Evolutionary conservation across 768 basidiomycete species (phyloP).

Genomic region (Cantharellus anzutake): DNA sequence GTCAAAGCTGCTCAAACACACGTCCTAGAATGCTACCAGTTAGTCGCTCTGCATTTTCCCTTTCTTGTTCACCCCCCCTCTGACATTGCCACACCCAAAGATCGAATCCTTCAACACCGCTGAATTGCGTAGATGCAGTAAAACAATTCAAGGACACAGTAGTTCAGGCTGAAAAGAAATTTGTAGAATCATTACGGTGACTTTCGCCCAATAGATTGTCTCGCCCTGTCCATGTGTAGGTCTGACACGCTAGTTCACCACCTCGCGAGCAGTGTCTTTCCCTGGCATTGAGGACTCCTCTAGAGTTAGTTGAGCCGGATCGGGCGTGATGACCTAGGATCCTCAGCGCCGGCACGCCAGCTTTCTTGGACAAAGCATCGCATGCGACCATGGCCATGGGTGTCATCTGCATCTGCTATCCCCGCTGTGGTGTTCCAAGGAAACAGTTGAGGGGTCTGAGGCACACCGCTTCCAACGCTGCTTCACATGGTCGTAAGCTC

Average conservation of each 20-base stretch:
- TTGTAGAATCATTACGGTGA: slow-evolving; percentile 10
- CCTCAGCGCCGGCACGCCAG: too few relatives aligned
- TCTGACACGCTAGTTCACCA: neutral
- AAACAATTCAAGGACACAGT: slow-evolving; percentile 50
- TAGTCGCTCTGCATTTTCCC: slow-evolving; percentile 11
- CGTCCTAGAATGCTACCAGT: slow-evolving; percentile 63
- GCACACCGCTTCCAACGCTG: too few relatives aligned
- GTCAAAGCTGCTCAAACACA: slow-evolving; percentile 39
- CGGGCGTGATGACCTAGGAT: too few relatives aligned
- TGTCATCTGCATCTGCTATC: too few relatives aligned
- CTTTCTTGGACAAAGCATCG: too few relatives aligned
- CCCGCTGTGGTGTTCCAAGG: too few relatives aligned
- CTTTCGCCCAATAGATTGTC: neutral
- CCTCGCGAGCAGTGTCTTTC: too few relatives aligned
- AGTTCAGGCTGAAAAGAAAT: slow-evolving; percentile 33
- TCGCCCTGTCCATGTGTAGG: neutral
- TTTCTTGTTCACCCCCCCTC: neutral
- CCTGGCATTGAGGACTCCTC: too few relatives aligned
- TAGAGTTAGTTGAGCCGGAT: too few relatives aligned
- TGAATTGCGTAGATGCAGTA: slow-evolving; percentile 65
- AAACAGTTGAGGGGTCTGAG: too few relatives aligned
- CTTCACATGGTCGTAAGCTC: too few relatives aligned
- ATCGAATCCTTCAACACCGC: slow-evolving; percentile 29
- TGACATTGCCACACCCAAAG: slow-evolving; percentile 11
- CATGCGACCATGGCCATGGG: too few relatives aligned